A percentile compares a stretch with the other conserved stretches of the same genome.
Conservation (phyloP, 78 protist species). For the Dictyostelium capitatum region DNA sequence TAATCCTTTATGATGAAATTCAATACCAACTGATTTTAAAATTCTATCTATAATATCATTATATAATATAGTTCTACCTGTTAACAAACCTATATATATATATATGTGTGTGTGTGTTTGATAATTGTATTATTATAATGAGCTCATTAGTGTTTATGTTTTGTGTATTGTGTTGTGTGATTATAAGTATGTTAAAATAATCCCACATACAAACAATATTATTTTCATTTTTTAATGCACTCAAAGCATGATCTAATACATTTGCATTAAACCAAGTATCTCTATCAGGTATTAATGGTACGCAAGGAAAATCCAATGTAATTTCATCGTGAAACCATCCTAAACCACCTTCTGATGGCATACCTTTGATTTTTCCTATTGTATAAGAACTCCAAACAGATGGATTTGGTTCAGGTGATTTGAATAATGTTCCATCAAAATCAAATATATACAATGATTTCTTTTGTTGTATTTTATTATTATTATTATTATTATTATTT, state of each 20-base stretch:
- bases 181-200: no score
- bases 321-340: constrained; percentile 77
- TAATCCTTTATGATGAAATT: constrained; percentile 61
- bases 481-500: neutral
- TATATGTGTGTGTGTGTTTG: no score
- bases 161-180: no score
- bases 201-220: constrained; percentile 21
- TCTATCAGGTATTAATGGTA: constrained; percentile 24
- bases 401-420: constrained; percentile 81
- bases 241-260: constrained; percentile 21
- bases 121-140: no score
- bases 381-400: constrained; percentile 3
- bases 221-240: neutral
- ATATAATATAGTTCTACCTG: constrained; percentile 71
- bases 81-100: constrained; percentile 33
- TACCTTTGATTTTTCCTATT: constrained; percentile 54
- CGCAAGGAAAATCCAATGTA: constrained; percentile 57
- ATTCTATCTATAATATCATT: constrained; percentile 53
- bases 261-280: constrained; percentile 57
- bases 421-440: constrained; percentile 73
- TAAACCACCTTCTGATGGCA: constrained; percentile 33
- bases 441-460: constrained; percentile 48
- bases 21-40: neutral
- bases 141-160: no score
- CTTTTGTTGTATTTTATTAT: neutral